Evolutionary conservation across 371 early-diverging fungal genomes (phyloP), one percentile per base, ranked within the genome.

Genomic region (Blastocladiella emersonii): DNA sequence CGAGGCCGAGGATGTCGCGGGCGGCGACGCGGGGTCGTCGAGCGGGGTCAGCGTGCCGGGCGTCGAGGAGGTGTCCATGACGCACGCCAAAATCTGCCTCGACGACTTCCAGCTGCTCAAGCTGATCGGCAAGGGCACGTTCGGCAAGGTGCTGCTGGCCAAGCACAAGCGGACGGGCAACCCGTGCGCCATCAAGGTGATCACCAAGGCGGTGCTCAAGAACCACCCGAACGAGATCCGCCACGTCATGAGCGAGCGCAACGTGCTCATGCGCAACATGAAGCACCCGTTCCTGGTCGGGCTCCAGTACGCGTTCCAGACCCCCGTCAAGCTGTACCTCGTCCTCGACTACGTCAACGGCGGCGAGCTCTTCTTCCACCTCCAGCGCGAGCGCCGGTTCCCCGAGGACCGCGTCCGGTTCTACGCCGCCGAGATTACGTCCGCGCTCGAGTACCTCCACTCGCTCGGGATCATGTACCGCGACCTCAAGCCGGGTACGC

Each of bases 301-400:
- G 65, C 72, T 90, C 51, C 78, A 83, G 55, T 83, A 80, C 69
- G 79, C 85, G 25, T 87, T 89, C 68, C 85, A 87, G 65, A 81
- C 85, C 59, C 68, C 78, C 15, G 81, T 81, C 34, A 75, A 86
- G 65, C 68, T 89, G 45, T 87, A 83, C 63, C 65, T 91, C 45
- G 81, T 87, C 8, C 81, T 89, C 79, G 88, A 91, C 68, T 91
- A 85, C 73, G 78, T 89, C 61, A 80, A 84, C 30, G 90, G 91
- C 61, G 91, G 91, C 35, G 91, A 91, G 63, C 68, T 91, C 35
- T 78, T 87, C 61, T 79, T 76, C 57, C 77, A 82, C 63, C 69
- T 91, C 63, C 85, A 78, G 55, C 73, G 76, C 23, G 74, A 81
- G 43, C 76, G 78, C 41, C 76, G 80, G 64, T 82, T 90, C 48